Conservation (phyloP, 2,329 filamentous ascomycete genomes). For the Gnomoniopsis smithogilvyi region DNA sequence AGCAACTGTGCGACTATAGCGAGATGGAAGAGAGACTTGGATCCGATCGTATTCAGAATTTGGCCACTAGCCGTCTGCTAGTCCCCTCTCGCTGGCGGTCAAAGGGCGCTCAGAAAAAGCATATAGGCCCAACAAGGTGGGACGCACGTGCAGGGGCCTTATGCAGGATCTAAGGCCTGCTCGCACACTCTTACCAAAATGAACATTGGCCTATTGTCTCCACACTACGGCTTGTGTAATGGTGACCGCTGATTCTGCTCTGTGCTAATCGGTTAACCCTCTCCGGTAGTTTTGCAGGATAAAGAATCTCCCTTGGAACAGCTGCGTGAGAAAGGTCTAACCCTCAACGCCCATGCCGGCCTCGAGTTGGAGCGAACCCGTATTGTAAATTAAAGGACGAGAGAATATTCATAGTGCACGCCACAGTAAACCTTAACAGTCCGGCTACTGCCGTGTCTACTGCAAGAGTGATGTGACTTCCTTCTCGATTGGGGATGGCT, state of each 20-base stretch:
- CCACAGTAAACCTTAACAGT: background rate
- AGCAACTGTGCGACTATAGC: background rate
- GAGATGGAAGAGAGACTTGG: too few relatives aligned
- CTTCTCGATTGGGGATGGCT: background rate
- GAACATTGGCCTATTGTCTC: too few relatives aligned
- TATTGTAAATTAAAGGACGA: too few relatives aligned
- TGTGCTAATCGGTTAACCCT: background rate
- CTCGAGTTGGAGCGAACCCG: background rate
- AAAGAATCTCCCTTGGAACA: background rate
- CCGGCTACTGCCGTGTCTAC: background rate
- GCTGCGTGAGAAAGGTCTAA: background rate
- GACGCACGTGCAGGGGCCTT: background rate
- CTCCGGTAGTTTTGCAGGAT: background rate
- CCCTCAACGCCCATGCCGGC: background rate
- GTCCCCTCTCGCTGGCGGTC: background rate
- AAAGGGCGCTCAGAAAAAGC: background rate
- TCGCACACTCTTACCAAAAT: background rate
- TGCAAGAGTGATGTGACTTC: background rate
- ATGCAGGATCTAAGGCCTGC: background rate
- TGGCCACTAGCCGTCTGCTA: too few relatives aligned
- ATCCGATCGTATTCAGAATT: too few relatives aligned
- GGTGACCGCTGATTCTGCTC: background rate
- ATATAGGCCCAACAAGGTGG: background rate
- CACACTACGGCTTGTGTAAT: background rate
- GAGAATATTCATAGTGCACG: background rate